Base-by-base conservation (phyloP, 176 grass and related monocot species). In the Ensete ventricosum region DNA sequence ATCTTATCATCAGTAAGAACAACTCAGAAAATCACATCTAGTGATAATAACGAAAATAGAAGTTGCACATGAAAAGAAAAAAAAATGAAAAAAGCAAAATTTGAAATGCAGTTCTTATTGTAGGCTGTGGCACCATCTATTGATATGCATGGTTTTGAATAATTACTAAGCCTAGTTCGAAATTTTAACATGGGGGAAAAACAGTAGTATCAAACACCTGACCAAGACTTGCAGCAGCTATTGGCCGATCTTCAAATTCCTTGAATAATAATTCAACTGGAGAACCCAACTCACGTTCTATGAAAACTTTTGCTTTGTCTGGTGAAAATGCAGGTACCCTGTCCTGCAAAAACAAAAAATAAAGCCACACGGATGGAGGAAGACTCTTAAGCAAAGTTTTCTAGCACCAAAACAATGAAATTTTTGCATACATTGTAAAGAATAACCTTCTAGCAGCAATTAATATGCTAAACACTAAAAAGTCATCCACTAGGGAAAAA, bases 251-350 rank as follows among this genome's bases (percentile, higher is more conserved):
- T 74, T 97, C 85, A 80, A 97, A 97, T 88, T 97, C 86, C 85
- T 88, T 97, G 80, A 85, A 97, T 57, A 85, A 75, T 73, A 90
- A 52, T 78, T 97, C 90, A 78, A 97, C 84, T 67, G 90, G 76
- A 78, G 83, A 89, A 54, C 87, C 88, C 81, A 97, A 85, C 88
- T 97, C 94, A 27, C 79, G 83, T 80, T 92, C 77, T 83, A 96
- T 87, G 49, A 96, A 96, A 82, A 77, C 51, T 76, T 71, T 96
- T 77, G 92, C 92, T 67, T 89, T 92, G 55, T 88, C 84, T 50
- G 94, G 94, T 83, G 94, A 90, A 87, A 97, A 97, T 78, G 94
- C 94, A 54, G 94, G 94, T 79, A 97, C 94, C 78, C 88, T 83
- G 73, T 97, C 94, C 94, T 97, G 84, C 48, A 63, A 53, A 73